Evolutionary conservation across 108 stramenopile species (phyloP), one percentile per base, ranked within the genome.

Genomic region (Mediolabrus comicus): DNA sequence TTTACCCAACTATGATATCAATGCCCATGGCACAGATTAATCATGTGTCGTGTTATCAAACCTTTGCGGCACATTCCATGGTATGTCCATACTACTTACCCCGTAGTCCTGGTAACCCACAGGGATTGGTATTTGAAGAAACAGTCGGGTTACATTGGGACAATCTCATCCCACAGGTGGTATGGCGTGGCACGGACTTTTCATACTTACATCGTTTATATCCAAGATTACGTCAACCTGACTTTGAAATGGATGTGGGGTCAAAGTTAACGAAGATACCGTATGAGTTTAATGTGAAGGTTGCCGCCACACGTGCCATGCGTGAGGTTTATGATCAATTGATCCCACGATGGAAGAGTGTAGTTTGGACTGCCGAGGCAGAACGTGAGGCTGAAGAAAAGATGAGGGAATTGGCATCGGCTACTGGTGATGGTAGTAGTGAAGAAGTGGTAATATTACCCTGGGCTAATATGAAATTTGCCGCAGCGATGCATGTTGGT

Each of bases 151-250:
- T 52, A 51, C 11, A 19, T 28, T 69, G 62, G 60, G 51, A 69
- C 33, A 33, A 68, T 4, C 30, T 75, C 33, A 75, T 69, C 10
- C 74, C 74, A 19, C 59, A 61, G 61, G 61, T 75, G 19, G 36
- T 75, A 25, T 75, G 74, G 74, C 14, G 74, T 16, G 74, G 74
- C 0, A 63, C 68, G 0, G 74, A 75, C 9, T 75, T 70, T 29
- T 1, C n/a, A 0, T 63, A 56, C 22, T 41, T 63, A 24, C 39
- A 56, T 13, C 49, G 25, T 1, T 39, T 56, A 12, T 38, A 53
- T 13, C 72, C 53, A 3, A 11, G 49, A 4, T 32, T 73, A 3
- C 72, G 72, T 17, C 28, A 19, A 34, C 64, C 72, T 14, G 31
- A 65, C 25, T 66, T 64, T 51, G 36, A 59, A 30, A 14, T 25